Percentiles rank a stretch among this genome's conserved stretches.
Conservation (phyloP, 805 yeast species). For the Isabelozyma pseudorhagii region DNA sequence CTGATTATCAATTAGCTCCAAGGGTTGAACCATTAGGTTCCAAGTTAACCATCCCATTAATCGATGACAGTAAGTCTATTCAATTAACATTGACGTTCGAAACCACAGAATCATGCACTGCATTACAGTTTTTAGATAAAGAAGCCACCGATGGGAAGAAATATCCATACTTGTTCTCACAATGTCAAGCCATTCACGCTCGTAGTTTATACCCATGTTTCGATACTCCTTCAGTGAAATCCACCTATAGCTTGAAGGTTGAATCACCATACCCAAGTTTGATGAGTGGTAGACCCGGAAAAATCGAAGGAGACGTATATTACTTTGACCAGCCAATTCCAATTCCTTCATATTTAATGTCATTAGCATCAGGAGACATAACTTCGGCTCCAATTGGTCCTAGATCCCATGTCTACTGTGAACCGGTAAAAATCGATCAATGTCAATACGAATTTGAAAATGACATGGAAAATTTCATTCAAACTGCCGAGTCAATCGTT, state of each 20-base stretch:
- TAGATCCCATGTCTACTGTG: constrained; percentile 78
- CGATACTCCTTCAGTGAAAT: constrained; percentile 84
- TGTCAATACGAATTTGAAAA: constrained; percentile 78
- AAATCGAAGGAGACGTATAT: constrained; percentile 23
- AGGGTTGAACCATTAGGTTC: constrained; percentile 60
- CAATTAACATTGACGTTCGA: constrained; percentile 48
- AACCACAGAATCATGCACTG: constrained; percentile 77
- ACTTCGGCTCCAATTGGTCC: constrained; percentile 73
- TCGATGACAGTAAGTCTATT: constrained; percentile 6
- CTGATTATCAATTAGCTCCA: constrained; percentile 31
- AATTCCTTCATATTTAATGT: constrained; percentile 79
- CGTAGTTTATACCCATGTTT: constrained; percentile 85
- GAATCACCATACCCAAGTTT: constrained; percentile 66
- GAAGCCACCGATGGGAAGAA: constrained; percentile 71
- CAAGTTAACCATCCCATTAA: constrained; percentile 38
- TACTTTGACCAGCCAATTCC: constrained; percentile 72
- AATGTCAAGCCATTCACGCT: constrained; percentile 89
- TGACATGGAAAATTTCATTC: constrained; percentile 78
- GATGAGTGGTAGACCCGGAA: constrained; percentile 56
- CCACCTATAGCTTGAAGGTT: constrained; percentile 56
- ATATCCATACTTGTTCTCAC: constrained; percentile 76
- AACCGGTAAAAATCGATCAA: constrained; percentile 62
- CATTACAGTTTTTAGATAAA: constrained; percentile 79
- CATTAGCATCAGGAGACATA: constrained; percentile 82
- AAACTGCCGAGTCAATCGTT: constrained; percentile 71